Conservation (phyloP, 208 protist species). For the Naegleria fowleri region DNA sequence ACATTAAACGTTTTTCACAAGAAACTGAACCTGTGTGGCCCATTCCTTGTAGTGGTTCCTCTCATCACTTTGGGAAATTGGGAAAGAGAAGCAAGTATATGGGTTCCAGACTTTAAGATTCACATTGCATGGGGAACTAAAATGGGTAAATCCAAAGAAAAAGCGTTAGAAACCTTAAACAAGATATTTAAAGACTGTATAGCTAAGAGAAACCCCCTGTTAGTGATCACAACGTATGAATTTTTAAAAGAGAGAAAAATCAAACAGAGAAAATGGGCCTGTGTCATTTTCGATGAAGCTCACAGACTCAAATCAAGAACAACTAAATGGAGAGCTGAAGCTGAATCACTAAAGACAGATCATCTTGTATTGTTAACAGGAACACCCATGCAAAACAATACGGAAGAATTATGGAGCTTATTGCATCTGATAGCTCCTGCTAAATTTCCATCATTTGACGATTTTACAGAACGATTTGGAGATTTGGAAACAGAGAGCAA, state of each 20-base stretch:
- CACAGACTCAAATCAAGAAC: conserved; percentile 49
- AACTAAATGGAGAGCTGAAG: neutral
- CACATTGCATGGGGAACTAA: conserved; percentile 85
- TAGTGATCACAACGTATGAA: conserved; percentile 95
- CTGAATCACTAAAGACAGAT: conserved; percentile 33
- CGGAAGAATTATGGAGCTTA: conserved; percentile 87
- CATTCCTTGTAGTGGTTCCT: conserved; percentile 91
- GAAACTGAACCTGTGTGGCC: conserved; percentile 72
- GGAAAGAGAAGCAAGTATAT: conserved; percentile 71
- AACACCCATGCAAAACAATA: conserved; percentile 64
- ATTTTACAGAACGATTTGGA: conserved; percentile 60
- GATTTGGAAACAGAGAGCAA: neutral
- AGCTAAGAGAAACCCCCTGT: neutral
- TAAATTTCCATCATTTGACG: conserved; percentile 60
- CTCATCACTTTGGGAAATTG: conserved; percentile 94
- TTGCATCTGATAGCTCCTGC: conserved; percentile 85
- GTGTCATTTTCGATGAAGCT: conserved; percentile 98
- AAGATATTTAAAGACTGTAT: neutral
- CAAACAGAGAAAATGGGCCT: conserved; percentile 77
- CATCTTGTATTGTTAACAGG: conserved; percentile 64
- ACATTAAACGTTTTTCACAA: conserved; percentile 84
- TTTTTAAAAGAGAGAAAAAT: conserved; percentile 77
- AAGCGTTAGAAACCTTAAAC: conserved; percentile 45
- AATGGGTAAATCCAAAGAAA: conserved; percentile 2
- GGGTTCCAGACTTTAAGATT: neutral